phyloP scores from a whole-genome alignment of 805 yeast genomes.

The Candida krabiensis region DNA sequence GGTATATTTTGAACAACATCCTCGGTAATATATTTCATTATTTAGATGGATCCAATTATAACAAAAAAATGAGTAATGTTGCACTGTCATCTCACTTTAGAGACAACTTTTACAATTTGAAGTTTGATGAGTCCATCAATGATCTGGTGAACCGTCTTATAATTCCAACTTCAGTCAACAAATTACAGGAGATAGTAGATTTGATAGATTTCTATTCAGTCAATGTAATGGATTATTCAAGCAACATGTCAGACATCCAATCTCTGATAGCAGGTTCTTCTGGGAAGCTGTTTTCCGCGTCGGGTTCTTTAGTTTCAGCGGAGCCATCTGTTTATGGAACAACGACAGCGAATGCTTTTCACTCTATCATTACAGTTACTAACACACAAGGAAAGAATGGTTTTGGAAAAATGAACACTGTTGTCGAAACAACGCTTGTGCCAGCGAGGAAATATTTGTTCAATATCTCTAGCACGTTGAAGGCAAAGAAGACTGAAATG shows the following conservation, averaged over 20 bases:
- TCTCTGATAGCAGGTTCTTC: neutral
- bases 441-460: constrained; percentile 17
- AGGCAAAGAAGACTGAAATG: constrained; percentile 1
- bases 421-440: constrained; percentile 9
- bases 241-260: constrained; percentile 1
- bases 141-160: constrained; percentile 14
- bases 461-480: constrained; percentile 5
- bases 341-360: constrained; percentile 11
- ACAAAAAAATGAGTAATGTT: constrained; percentile 14
- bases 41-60: neutral
- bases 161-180: constrained; percentile 5
- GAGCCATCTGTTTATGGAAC: constrained; percentile 1
- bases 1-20: constrained; percentile 1
- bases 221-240: constrained; percentile 6
- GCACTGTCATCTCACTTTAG: constrained; percentile 16
- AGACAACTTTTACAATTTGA: constrained; percentile 14
- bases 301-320: neutral
- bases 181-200: constrained; percentile 13
- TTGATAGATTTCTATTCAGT: constrained; percentile 13
- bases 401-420: neutral
- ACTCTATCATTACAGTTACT: constrained; percentile 9
- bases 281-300: neutral
- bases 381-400: constrained; percentile 15
- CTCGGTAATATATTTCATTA: neutral
- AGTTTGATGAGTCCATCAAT: constrained; percentile 9